phyloP scores from a whole-genome alignment of 2,329 filamentous ascomycete genomes.

The Fusarium pseudocircinatum region DNA sequence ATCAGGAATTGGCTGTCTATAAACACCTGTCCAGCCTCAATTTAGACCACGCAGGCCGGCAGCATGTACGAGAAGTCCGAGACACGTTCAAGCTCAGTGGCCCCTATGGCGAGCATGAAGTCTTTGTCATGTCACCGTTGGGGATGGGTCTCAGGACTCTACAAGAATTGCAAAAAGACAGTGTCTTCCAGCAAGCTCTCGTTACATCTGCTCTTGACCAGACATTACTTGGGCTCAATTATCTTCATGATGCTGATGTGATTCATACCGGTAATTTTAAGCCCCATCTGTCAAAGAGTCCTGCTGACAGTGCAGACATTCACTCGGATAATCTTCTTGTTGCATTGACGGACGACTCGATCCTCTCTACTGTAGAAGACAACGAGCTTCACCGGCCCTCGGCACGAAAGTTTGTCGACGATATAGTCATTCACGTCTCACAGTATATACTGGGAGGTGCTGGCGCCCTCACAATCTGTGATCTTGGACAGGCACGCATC shows the following conservation, averaged over 20 bases:
- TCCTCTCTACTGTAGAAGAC: constrained; percentile 45
- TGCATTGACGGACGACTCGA: constrained; percentile 44
- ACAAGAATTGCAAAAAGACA: constrained; percentile 40
- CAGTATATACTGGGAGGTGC: constrained; percentile 45
- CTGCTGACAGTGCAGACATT: constrained; percentile 40
- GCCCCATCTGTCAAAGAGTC: accelerated
- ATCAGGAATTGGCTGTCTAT: constrained; percentile 46
- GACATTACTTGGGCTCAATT: constrained; percentile 37
- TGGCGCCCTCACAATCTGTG: constrained; percentile 46
- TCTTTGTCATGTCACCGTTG: constrained; percentile 49
- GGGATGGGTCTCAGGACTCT: constrained; percentile 52
- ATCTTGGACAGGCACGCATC: constrained; percentile 51
- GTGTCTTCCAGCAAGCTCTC: constrained; percentile 42
- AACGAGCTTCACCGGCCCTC: constrained; percentile 45
- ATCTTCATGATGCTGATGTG: constrained; percentile 40
- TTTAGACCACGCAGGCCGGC: constrained; percentile 42
- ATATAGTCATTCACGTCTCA: constrained; percentile 46
- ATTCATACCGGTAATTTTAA: constrained; percentile 41
- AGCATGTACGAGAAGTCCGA: constrained; percentile 46
- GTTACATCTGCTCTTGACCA: constrained; percentile 40
- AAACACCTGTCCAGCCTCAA: constrained; percentile 38
- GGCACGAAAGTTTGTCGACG: constrained; percentile 43
- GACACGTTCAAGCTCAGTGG: constrained; percentile 48
- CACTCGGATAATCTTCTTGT: constrained; percentile 51
- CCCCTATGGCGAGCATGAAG: constrained; percentile 47